phyloP scores from a whole-genome alignment of 306 rosid genomes.

The Ormosia emarginata region DNA sequence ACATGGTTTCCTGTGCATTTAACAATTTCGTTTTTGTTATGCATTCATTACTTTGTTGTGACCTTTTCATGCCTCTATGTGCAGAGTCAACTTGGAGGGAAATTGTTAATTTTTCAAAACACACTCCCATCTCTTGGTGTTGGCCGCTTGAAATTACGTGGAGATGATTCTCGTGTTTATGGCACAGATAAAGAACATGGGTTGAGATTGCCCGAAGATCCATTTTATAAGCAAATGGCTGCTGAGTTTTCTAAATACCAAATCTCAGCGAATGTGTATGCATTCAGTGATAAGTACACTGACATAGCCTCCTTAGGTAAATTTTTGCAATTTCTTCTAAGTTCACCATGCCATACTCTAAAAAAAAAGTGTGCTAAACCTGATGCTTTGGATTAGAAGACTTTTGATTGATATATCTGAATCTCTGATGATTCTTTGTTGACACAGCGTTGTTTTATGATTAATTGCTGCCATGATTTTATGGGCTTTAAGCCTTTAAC shows the following conservation, averaged over 20 bases:
- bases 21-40: constrained; percentile 14
- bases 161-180: constrained; percentile 89
- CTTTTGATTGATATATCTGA: constrained; percentile 14
- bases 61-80: constrained; percentile 17
- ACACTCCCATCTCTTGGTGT: constrained; percentile 94
- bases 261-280: constrained; percentile 76
- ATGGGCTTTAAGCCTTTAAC: not conserved
- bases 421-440: constrained; percentile 18
- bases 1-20: constrained; percentile 8
- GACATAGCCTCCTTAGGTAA: constrained; percentile 96
- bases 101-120: constrained; percentile 90
- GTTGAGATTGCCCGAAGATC: constrained; percentile 90
- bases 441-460: constrained; percentile 12
- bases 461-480: not conserved
- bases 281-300: constrained; percentile 97
- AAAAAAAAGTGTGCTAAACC: not conserved
- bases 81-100: constrained; percentile 97
- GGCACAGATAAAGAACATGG: constrained; percentile 94
- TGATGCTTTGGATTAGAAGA: constrained; percentile 17
- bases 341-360: not conserved
- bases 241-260: constrained; percentile 95
- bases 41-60: constrained; percentile 16
- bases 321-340: not conserved
- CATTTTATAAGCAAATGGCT: constrained; percentile 99
- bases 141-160: constrained; percentile 96